phyloP scores from a whole-genome alignment of 2,329 filamentous ascomycete species.

The Chalaropsis ovoidea region DNA sequence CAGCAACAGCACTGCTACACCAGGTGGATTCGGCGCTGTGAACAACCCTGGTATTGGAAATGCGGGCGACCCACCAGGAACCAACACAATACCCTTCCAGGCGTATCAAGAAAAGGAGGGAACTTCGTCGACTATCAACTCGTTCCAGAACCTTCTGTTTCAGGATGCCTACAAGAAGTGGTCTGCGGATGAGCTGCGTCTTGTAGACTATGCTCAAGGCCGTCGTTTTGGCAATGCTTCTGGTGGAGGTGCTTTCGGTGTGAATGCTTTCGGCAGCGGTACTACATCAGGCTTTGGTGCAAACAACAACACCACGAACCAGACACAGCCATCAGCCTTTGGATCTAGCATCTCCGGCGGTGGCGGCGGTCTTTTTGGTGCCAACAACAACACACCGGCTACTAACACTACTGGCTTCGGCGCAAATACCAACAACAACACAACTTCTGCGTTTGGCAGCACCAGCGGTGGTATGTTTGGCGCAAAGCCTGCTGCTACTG shows the following conservation, averaged over 20 bases:
- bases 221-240: slow-evolving; percentile 73
- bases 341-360: slow-evolving; percentile 31
- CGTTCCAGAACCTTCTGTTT: slow-evolving; percentile 71
- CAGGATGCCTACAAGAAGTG: slow-evolving; percentile 76
- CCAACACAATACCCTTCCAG: slow-evolving; percentile 57
- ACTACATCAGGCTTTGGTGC: slow-evolving; percentile 27
- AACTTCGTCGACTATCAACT: slow-evolving; percentile 44
- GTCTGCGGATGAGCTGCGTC: slow-evolving; percentile 72
- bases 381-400: slow-evolving; percentile 28
- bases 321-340: slow-evolving; percentile 29
- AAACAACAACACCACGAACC: slow-evolving; percentile 32
- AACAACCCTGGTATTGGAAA: slow-evolving; percentile 43
- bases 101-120: slow-evolving; percentile 64
- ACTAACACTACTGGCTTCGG: slow-evolving; percentile 29
- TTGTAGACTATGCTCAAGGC: slow-evolving; percentile 82
- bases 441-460: slow-evolving; percentile 27
- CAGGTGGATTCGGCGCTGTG: slow-evolving; percentile 37
- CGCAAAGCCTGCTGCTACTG: slow-evolving; percentile 29
- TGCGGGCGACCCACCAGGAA: slow-evolving; percentile 55
- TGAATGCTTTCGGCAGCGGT: slow-evolving; percentile 42
- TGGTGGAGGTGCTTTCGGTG: slow-evolving; percentile 76
- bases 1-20: slow-evolving; percentile 33
- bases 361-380: slow-evolving; percentile 36
- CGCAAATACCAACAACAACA: slow-evolving; percentile 28
- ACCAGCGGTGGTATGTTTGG: slow-evolving; percentile 35